These are phyloP conservation scores for Apophysomyces elegans DNA, from an alignment of 371 early-diverging fungal genomes.

Conservation along the genomic window DNA sequence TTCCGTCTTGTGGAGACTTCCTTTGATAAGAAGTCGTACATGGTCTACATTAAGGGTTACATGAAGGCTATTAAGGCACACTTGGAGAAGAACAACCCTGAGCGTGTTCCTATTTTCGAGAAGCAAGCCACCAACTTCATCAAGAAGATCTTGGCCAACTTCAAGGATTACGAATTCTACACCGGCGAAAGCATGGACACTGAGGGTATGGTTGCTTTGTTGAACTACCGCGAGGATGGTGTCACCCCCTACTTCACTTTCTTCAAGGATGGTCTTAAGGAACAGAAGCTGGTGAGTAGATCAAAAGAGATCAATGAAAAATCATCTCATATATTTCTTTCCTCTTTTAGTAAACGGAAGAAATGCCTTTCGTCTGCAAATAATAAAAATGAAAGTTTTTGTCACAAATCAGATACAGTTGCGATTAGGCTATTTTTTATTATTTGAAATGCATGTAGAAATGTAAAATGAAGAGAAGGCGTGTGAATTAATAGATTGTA, in stretches of 20 bases:
- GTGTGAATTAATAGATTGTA: not conserved
- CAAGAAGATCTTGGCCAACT: slow-evolving; percentile 81
- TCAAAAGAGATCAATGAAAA: not conserved
- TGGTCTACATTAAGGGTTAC: slow-evolving; percentile 92
- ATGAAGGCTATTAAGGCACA: slow-evolving; percentile 79
- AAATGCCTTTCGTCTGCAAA: not conserved
- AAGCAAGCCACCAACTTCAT: slow-evolving; percentile 62
- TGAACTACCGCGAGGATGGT: slow-evolving; percentile 96
- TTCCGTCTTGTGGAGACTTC: slow-evolving; percentile 75
- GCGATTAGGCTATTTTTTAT: not conserved
- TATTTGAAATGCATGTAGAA: not conserved
- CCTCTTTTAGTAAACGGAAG: slow-evolving; percentile 11
- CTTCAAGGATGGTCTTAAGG: slow-evolving; percentile 90
- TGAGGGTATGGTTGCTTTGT: slow-evolving; percentile 87
- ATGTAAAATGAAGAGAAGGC: not conserved
- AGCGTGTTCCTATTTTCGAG: slow-evolving; percentile 75
- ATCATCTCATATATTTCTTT: not conserved
- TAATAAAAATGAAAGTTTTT: slow-evolving; percentile 1
- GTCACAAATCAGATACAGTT: too few species aligned
- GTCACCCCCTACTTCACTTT: slow-evolving; percentile 90
- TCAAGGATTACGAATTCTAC: slow-evolving; percentile 94
- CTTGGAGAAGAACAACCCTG: slow-evolving; percentile 69
- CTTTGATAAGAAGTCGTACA: slow-evolving; percentile 94
- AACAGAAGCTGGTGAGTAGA: slow-evolving; percentile 67
- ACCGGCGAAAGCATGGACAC: slow-evolving; percentile 87